Conservation (phyloP, 2,329 filamentous ascomycete species). For the Diplodia sapinea region DNA sequence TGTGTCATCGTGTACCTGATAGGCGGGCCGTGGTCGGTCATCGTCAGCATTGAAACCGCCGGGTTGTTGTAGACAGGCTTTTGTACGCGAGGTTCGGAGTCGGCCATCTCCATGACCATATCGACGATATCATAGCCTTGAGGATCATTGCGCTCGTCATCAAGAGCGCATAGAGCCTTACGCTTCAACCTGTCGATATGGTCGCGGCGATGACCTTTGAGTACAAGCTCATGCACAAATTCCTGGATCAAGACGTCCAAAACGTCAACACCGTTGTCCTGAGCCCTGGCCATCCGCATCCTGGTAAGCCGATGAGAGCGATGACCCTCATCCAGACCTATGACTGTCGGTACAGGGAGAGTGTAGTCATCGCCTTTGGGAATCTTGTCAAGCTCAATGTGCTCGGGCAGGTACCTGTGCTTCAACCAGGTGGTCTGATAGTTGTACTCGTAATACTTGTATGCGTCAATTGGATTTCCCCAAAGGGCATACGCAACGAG, state of each 20-base stretch:
- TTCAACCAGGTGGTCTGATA: conserved; percentile 38
- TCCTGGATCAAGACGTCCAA: conserved; percentile 40
- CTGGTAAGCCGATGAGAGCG: conserved; percentile 35
- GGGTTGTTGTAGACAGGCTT: background rate
- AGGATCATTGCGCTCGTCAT: conserved; percentile 35
- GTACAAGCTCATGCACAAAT: conserved; percentile 35
- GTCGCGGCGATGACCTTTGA: conserved; percentile 35
- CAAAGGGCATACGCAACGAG: conserved; percentile 39
- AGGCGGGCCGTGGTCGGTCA: background rate
- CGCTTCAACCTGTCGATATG: conserved; percentile 35
- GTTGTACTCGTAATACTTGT: conserved; percentile 43
- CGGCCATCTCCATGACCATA: conserved; percentile 38
- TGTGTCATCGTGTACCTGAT: background rate
- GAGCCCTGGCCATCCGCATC: conserved; percentile 39
- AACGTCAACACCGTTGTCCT: conserved; percentile 40
- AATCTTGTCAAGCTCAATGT: conserved; percentile 37
- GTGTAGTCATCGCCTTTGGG: conserved; percentile 34
- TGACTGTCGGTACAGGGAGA: conserved; percentile 32
- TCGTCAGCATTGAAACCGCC: background rate
- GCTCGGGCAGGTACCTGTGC: conserved; percentile 40
- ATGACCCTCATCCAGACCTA: conserved; percentile 19
- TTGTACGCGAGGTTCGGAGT: background rate
- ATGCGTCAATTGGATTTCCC: conserved; percentile 42
- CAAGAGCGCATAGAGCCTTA: conserved; percentile 34
- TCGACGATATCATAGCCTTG: conserved; percentile 40